Evolutionary conservation across 768 basidiomycete genomes (phyloP).

Genomic region (Lactarius akahatsu): DNA sequence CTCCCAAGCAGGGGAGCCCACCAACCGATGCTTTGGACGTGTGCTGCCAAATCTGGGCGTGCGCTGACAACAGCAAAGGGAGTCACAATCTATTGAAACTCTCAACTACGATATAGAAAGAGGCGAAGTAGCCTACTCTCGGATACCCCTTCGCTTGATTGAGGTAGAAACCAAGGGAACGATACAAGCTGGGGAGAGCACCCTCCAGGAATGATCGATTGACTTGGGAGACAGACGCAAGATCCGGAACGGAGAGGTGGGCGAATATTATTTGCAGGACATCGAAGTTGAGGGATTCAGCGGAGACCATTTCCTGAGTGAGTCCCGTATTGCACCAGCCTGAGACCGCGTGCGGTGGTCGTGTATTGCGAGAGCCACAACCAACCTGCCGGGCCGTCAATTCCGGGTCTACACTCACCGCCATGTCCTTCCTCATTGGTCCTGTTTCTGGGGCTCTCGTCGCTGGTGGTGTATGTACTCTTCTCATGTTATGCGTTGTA

Average conservation of each 20-base stretch:
- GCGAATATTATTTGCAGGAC: conserved; percentile 68
- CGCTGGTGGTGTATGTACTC: conserved; percentile 58
- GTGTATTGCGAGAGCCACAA: neutral
- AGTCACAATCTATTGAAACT: conserved; percentile 43
- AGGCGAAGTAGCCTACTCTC: conserved; percentile 38
- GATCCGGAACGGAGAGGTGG: conserved; percentile 50
- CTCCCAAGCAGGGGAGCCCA: conserved; percentile 33
- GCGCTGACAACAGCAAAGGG: conserved; percentile 59
- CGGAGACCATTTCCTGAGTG: conserved; percentile 51
- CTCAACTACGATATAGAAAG: neutral
- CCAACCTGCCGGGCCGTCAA: neutral
- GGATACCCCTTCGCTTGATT: conserved; percentile 60
- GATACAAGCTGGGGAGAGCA: conserved; percentile 62
- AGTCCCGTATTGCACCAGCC: neutral
- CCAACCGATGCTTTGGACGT: conserved; percentile 61
- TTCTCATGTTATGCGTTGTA: conserved; percentile 29
- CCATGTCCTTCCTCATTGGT: conserved; percentile 60
- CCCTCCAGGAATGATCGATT: conserved; percentile 64
- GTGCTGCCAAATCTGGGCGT: conserved; percentile 53
- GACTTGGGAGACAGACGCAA: conserved; percentile 61
- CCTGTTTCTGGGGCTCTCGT: conserved; percentile 69
- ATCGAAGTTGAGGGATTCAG: conserved; percentile 68
- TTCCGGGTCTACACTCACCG: neutral
- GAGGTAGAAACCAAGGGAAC: conserved; percentile 52
- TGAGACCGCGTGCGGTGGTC: neutral